Evolutionary conservation across 2,329 filamentous ascomycete genomes (phyloP).

Genomic region (Neophaeococcomyces aloes): DNA sequence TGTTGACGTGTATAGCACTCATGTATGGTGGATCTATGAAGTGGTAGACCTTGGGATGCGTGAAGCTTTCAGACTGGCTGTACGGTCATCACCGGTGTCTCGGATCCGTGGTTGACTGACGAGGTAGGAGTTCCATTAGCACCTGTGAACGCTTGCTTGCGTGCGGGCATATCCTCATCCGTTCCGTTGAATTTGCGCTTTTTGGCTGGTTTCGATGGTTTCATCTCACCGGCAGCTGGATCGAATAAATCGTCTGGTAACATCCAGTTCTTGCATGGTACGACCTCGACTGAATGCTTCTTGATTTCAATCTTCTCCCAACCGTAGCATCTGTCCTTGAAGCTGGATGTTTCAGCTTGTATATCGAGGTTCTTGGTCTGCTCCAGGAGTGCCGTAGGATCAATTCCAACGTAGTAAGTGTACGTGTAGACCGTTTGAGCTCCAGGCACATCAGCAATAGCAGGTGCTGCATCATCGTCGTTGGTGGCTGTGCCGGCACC

Average conservation of each 20-base stretch:
- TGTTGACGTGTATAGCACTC: too few relatives aligned
- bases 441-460: conserved; percentile 32
- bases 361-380: conserved; percentile 42
- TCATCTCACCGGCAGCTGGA: conserved; percentile 56
- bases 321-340: conserved; percentile 67
- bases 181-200: conserved; percentile 26
- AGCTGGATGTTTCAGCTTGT: conserved; percentile 69
- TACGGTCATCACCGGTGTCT: neutral
- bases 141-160: neutral
- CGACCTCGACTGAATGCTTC: conserved; percentile 68
- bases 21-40: too few relatives aligned
- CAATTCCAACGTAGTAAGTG: conserved; percentile 76
- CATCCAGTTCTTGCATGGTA: conserved; percentile 76
- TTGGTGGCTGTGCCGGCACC: conserved; percentile 29
- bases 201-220: conserved; percentile 51
- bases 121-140: neutral
- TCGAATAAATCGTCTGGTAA: conserved; percentile 83
- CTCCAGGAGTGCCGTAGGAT: conserved; percentile 27
- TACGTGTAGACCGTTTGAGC: conserved; percentile 63
- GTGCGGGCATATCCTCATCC: neutral
- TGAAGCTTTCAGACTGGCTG: neutral
- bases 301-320: conserved; percentile 67
- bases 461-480: conserved; percentile 29
- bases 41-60: too few relatives aligned
- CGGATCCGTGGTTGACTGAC: neutral